These are phyloP conservation scores for Mentha longifolia DNA, from an alignment of 257 asterid species.

Conservation along the genomic window DNA sequence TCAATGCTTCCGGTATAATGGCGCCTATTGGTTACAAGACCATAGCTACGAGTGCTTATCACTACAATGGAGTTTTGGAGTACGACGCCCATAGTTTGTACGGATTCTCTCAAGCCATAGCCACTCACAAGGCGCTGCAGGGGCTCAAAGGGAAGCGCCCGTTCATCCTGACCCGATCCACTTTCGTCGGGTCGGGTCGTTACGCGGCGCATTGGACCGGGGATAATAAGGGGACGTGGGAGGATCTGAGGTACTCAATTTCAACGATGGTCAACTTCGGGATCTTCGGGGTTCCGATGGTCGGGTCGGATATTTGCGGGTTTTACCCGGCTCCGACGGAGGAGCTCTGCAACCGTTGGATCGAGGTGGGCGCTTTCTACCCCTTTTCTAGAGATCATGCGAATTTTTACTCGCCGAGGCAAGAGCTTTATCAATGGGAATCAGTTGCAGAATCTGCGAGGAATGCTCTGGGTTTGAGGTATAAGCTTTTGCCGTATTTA, in stretches of 20 bases:
- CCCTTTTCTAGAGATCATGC: slow-evolving; percentile 98
- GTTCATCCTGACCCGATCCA: slow-evolving; percentile 76
- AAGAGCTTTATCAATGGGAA: slow-evolving; percentile 97
- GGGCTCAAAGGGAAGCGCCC: slow-evolving; percentile 84
- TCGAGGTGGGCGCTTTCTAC: slow-evolving; percentile 89
- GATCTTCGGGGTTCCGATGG: slow-evolving; percentile 94
- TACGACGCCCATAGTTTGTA: slow-evolving; percentile 92
- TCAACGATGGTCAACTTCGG: slow-evolving; percentile 89
- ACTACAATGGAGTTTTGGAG: slow-evolving; percentile 81
- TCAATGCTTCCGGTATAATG: slow-evolving; percentile 79
- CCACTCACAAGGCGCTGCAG: slow-evolving; percentile 82
- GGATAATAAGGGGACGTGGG: slow-evolving; percentile 94
- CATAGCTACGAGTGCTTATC: slow-evolving; percentile 82
- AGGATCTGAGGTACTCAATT: slow-evolving; percentile 73
- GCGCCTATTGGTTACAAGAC: slow-evolving; percentile 86
- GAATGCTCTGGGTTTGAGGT: slow-evolving; percentile 91
- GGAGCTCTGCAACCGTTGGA: slow-evolving; percentile 98
- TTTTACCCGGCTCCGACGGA: slow-evolving; percentile 88
- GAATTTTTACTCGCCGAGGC: slow-evolving; percentile 83
- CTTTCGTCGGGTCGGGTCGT: slow-evolving; percentile 83
- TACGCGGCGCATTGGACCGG: slow-evolving; percentile 98
- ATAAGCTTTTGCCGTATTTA: slow-evolving; percentile 72
- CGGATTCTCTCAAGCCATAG: slow-evolving; percentile 80
- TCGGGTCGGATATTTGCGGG: slow-evolving; percentile 96
- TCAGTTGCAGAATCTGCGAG: slow-evolving; percentile 88